These are phyloP conservation scores for Colletotrichum viniferum DNA, from an alignment of 2,329 filamentous ascomycete species.

Conservation along the genomic window DNA sequence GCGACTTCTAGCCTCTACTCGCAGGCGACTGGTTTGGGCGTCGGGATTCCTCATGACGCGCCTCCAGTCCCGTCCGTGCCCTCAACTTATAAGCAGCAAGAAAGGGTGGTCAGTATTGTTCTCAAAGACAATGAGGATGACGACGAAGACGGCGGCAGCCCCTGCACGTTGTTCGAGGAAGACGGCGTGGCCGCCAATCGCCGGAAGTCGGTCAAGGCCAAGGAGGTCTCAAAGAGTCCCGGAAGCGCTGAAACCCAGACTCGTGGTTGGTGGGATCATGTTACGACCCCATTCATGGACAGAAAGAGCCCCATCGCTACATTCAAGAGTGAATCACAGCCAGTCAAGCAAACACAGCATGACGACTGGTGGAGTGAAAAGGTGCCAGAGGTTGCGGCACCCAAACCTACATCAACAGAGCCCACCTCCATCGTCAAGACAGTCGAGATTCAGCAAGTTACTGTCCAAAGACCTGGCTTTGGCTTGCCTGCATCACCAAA, in stretches of 20 bases:
- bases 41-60: constrained; percentile 36
- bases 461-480: constrained; percentile 10
- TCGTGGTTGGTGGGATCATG: constrained; percentile 79
- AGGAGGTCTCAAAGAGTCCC: constrained; percentile 40
- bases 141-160: constrained; percentile 60
- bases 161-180: constrained; percentile 73
- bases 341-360: constrained; percentile 28
- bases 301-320: constrained; percentile 29
- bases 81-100: constrained; percentile 41
- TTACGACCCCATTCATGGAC: constrained; percentile 71
- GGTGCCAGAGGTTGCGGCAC: constrained; percentile 3
- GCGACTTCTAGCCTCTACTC: constrained; percentile 67
- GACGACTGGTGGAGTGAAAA: constrained; percentile 43
- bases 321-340: constrained; percentile 22
- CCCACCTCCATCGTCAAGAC: background rate
- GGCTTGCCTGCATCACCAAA: constrained; percentile 22
- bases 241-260: constrained; percentile 62
- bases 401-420: background rate
- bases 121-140: constrained; percentile 46
- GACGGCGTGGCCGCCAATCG: constrained; percentile 54
- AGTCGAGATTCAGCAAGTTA: background rate
- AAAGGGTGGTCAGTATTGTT: constrained; percentile 28
- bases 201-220: constrained; percentile 42
- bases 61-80: constrained; percentile 68
- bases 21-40: constrained; percentile 47